Evolutionary conservation across 192 early-diverging fungal genomes (phyloP).

Genomic region (Piromyces sp.): DNA sequence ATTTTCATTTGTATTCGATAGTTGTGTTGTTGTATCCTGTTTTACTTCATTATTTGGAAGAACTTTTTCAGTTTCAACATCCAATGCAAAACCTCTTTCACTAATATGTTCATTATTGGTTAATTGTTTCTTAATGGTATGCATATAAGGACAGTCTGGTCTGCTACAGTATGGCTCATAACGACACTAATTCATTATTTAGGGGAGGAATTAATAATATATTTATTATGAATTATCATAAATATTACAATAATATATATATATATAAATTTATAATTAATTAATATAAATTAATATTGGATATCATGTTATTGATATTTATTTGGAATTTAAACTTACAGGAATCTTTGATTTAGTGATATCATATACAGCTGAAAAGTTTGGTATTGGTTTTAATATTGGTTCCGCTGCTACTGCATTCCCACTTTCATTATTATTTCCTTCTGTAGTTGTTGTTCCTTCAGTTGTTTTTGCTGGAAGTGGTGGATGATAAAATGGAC

Average conservation of each 20-base stretch:
- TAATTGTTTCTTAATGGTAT: not conserved
- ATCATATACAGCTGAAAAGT: not conserved
- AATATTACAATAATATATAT: too few species aligned
- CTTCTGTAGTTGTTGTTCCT: not conserved
- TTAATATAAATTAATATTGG: too few species aligned
- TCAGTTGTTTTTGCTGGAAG: not conserved
- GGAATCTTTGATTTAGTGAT: not conserved
- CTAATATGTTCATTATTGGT: not conserved
- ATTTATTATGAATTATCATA: too few species aligned
- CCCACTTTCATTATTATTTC: not conserved
- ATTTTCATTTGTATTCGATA: not conserved
- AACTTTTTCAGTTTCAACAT: not conserved
- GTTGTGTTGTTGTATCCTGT: not conserved
- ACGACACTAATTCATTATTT: not conserved
- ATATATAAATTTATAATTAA: too few species aligned
- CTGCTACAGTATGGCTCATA: not conserved
- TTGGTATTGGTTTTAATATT: not conserved
- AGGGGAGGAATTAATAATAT: too few species aligned
- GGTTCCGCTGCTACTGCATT: not conserved
- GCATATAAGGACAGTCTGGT: not conserved
- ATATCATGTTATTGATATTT: too few species aligned
- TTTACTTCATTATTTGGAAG: not conserved
- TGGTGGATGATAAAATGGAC: not conserved
- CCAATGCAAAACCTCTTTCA: not conserved
- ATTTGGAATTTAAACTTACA: not conserved